Conservation (phyloP, 2,329 filamentous ascomycete genomes). For the Lachnellula arida region DNA sequence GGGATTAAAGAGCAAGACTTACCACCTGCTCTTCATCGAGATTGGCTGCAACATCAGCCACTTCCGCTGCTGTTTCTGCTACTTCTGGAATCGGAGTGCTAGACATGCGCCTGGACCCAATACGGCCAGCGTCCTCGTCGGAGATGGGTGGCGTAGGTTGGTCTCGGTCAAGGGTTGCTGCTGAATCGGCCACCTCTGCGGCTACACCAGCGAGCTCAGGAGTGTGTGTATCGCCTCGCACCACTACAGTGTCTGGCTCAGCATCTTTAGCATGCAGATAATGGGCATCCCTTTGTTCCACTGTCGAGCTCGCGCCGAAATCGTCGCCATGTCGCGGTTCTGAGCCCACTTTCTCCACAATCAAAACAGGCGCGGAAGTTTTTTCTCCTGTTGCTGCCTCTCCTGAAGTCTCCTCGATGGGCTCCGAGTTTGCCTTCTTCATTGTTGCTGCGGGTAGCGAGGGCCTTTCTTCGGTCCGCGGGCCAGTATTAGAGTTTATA, state of each 20-base stretch:
- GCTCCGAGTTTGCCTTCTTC: not conserved
- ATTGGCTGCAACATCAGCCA: conserved; percentile 38
- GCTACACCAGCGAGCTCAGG: conserved; percentile 24
- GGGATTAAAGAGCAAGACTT: not conserved
- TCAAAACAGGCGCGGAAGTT: conserved; percentile 21
- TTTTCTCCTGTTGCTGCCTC: not conserved
- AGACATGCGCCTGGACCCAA: conserved; percentile 34
- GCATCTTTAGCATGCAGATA: conserved; percentile 32
- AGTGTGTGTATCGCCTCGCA: conserved; percentile 22
- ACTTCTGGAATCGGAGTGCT: conserved; percentile 39
- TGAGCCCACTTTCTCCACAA: conserved; percentile 34
- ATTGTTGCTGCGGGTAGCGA: not conserved
- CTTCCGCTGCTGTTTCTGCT: conserved; percentile 41
- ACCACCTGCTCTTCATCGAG: conserved; percentile 30
- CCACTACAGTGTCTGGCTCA: conserved; percentile 31
- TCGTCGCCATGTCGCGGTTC: conserved; percentile 34
- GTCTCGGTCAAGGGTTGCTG: conserved; percentile 26
- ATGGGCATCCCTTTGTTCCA: conserved; percentile 33
- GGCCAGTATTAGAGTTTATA: not conserved
- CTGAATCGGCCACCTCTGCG: conserved; percentile 27
- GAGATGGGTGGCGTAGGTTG: conserved; percentile 32
- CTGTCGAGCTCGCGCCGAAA: conserved; percentile 32
- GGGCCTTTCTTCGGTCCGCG: no score
- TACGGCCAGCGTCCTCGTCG: conserved; percentile 32
- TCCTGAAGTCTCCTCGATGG: not conserved